Evolutionary conservation across 2,329 filamentous ascomycete species (phyloP).

Genomic region (Teratosphaeria gauchensis): DNA sequence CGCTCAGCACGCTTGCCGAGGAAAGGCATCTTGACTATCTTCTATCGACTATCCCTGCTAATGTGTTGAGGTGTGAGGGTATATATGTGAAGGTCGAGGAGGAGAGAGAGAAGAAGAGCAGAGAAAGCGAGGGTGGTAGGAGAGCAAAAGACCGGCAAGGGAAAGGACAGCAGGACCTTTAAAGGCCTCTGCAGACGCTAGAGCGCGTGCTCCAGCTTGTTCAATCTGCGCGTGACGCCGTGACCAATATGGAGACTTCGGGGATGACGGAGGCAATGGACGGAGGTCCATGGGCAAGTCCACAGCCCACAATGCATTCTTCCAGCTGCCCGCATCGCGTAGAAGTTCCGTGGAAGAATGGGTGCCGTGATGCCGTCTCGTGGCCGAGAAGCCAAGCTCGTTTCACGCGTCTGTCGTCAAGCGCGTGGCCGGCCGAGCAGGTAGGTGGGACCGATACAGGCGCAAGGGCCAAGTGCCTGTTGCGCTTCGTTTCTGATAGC

Average conservation of each 20-base stretch:
- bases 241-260: background rate
- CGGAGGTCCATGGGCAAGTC: background rate
- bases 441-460: background rate
- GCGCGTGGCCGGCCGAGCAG: too few relatives aligned
- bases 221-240: background rate
- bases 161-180: background rate
- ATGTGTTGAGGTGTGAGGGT: background rate
- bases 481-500: background rate
- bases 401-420: background rate
- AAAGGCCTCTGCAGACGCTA: background rate
- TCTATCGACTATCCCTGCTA: background rate
- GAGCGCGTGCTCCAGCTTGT: background rate
- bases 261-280: background rate
- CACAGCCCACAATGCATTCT: background rate
- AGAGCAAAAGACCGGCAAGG: background rate
- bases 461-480: background rate
- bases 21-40: slow-evolving; percentile 18
- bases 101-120: background rate
- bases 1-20: slow-evolving; percentile 23
- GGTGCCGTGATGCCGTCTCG: background rate
- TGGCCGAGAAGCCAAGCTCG: background rate
- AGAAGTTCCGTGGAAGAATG: background rate
- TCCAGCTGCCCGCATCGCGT: background rate
- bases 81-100: background rate
- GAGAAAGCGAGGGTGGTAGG: background rate